A percentile compares a stretch with the other conserved stretches of the same genome.
Conservation (phyloP, 176 grass and related monocot genomes). For the Rhynchospora tenuis region DNA sequence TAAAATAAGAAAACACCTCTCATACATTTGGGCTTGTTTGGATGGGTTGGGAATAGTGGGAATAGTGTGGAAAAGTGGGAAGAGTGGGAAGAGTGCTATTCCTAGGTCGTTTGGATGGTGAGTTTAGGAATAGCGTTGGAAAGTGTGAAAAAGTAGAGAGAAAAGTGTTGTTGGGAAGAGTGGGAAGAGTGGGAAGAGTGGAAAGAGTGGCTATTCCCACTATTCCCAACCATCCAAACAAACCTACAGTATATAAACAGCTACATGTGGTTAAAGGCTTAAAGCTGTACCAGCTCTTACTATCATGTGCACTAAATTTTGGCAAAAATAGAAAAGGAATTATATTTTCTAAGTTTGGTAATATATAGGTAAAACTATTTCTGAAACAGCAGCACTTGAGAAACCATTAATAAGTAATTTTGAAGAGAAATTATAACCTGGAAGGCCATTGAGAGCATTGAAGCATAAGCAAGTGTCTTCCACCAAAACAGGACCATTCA, state of each 20-base stretch:
- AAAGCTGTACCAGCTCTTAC: background rate
- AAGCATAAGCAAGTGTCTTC: slow-evolving; percentile 98
- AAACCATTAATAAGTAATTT: slow-evolving; percentile 22
- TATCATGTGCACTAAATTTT: background rate
- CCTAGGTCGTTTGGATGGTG: no score
- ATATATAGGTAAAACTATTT: background rate
- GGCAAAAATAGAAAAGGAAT: background rate
- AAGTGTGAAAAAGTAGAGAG: no score
- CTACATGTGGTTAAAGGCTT: background rate
- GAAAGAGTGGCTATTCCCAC: no score
- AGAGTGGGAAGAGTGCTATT: no score
- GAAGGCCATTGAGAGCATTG: slow-evolving; percentile 89
- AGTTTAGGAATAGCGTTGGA: no score
- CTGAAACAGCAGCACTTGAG: slow-evolving; percentile 7
- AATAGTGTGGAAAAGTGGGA: no score
- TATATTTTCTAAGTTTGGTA: background rate
- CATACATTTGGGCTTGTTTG: no score
- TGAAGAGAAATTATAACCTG: slow-evolving; percentile 54
- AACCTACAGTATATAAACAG: background rate
- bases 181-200: no score
- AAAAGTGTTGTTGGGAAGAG: no score
- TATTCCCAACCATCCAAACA: no score
- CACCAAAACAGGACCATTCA: slow-evolving; percentile 86
- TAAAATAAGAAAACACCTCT: no score
- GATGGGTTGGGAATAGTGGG: no score